phyloP scores from a whole-genome alignment of 1,139 yeast genomes.

The Yamadazyma triangularis region DNA sequence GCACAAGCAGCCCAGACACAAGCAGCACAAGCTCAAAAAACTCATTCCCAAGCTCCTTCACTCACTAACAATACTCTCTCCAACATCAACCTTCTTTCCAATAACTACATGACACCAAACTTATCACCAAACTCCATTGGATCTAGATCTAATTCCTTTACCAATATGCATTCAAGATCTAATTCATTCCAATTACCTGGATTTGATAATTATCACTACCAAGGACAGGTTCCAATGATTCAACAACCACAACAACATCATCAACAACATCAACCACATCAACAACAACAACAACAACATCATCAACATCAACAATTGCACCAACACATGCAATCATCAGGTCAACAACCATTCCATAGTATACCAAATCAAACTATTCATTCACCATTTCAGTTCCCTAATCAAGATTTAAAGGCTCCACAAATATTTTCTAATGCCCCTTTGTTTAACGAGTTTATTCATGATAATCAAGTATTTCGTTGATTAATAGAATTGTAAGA shows the following conservation, averaged over 20 bases:
- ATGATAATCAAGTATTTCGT: conserved; percentile 9
- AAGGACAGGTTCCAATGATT: background rate
- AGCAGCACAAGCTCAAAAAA: too few relatives aligned
- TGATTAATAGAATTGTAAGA: background rate
- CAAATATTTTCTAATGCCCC: conserved; percentile 18
- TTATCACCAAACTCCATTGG: conserved; percentile 1
- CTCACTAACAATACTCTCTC: too few relatives aligned
- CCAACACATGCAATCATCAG: too few relatives aligned
- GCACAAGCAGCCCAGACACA: too few relatives aligned
- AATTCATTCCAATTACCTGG: conserved; percentile 4
- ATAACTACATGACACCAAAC: too few relatives aligned
- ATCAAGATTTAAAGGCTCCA: conserved; percentile 13
- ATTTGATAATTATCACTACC: background rate
- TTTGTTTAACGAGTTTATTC: conserved; percentile 11
- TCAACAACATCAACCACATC: background rate
- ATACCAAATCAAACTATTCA: background rate
- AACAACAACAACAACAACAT: background rate
- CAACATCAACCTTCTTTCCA: too few relatives aligned
- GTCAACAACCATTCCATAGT: too few relatives aligned
- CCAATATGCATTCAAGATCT: conserved; percentile 6
- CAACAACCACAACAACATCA: background rate
- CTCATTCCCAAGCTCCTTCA: too few relatives aligned
- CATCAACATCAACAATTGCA: background rate
- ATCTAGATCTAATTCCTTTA: background rate
- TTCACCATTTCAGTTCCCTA: background rate